Evolutionary conservation across 1,139 yeast species (phyloP).

Genomic region (Yamadazyma songkhlaensis): DNA sequence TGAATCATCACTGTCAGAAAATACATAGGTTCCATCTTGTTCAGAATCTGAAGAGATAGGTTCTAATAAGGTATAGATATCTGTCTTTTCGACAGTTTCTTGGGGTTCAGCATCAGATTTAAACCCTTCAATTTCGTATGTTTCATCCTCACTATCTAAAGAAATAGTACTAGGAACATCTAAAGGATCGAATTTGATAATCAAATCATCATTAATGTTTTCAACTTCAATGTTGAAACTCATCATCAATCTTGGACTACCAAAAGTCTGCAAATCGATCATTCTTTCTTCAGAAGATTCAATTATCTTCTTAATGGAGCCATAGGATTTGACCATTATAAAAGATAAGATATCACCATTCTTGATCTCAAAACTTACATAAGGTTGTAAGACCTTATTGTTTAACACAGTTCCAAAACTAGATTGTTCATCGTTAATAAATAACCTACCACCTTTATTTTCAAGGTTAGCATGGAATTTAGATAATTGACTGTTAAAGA

Average conservation of each 20-base stretch:
- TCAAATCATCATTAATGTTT: slow-evolving; percentile 1
- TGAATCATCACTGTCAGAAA: slow-evolving; percentile 5
- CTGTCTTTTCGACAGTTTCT: neutral
- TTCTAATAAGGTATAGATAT: neutral
- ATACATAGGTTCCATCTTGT: neutral
- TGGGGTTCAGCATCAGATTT: neutral
- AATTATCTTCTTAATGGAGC: slow-evolving; percentile 13
- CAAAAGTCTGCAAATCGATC: slow-evolving; percentile 24
- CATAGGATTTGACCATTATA: slow-evolving; percentile 29
- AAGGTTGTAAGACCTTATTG: slow-evolving; percentile 22
- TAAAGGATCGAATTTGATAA: neutral
- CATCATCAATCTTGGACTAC: slow-evolving; percentile 23
- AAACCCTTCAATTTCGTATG: too few relatives aligned
- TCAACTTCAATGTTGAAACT: slow-evolving; percentile 17
- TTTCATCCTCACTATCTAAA: neutral
- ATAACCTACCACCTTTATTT: slow-evolving; percentile 17
- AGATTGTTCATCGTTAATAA: slow-evolving; percentile 29
- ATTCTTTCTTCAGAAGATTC: neutral
- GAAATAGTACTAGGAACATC: neutral
- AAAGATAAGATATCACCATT: slow-evolving; percentile 31
- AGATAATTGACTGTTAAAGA: slow-evolving; percentile 28
- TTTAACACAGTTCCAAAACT: slow-evolving; percentile 43
- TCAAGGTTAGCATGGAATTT: slow-evolving; percentile 25
- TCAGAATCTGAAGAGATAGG: neutral
- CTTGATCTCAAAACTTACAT: slow-evolving; percentile 15